phyloP scores from a whole-genome alignment of 306 rosid species.

The Rubus idaeus region DNA sequence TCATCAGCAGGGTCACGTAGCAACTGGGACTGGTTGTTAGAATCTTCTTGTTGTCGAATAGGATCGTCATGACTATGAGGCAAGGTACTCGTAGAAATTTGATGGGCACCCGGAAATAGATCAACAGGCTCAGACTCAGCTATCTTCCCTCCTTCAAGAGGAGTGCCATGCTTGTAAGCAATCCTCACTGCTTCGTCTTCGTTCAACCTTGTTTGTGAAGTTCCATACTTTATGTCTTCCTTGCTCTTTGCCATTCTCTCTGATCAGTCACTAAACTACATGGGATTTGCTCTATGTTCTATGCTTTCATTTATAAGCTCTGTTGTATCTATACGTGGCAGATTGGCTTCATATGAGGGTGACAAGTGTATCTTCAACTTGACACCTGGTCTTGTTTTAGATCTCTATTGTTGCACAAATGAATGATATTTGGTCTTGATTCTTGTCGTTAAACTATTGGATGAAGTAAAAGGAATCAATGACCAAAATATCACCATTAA shows the following conservation, averaged over 20 bases:
- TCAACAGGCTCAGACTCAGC: constrained; percentile 57
- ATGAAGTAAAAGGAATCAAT: neutral
- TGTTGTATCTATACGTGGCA: neutral
- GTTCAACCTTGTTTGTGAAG: constrained; percentile 50
- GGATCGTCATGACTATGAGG: neutral
- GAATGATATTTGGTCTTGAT: neutral
- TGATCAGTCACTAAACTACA: neutral
- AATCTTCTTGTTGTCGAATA: neutral
- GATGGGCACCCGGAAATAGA: constrained; percentile 42
- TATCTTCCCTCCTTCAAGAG: constrained; percentile 70
- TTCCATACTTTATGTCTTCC: constrained; percentile 50
- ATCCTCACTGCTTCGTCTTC: constrained; percentile 61
- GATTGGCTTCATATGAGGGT: neutral
- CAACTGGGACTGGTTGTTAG: constrained; percentile 21
- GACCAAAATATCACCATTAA: too few relatives aligned
- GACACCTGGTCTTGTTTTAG: neutral
- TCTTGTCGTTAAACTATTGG: neutral
- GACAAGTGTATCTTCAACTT: neutral
- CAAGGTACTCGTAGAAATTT: constrained; percentile 14
- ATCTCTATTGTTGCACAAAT: neutral
- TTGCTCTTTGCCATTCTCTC: constrained; percentile 50
- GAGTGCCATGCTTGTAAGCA: constrained; percentile 51
- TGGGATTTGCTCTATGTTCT: neutral
- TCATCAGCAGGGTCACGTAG: constrained; percentile 8
- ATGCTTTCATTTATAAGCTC: neutral